Conservation (phyloP, 768 basidiomycete species). For the Dendrothele bispora region DNA sequence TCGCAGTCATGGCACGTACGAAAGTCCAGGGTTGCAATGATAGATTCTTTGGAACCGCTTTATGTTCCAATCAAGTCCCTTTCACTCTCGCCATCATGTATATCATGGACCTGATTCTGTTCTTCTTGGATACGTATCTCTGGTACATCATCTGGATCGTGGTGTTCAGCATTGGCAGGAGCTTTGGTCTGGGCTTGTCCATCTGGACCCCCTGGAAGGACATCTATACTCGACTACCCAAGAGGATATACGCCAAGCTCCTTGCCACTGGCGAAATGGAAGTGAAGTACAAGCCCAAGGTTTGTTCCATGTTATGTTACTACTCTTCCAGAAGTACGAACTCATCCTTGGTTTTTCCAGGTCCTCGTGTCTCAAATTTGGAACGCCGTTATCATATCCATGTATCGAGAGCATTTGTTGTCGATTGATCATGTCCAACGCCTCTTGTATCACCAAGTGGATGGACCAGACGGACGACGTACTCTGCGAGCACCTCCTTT, state of each 20-base stretch:
- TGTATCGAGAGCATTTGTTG: slow-evolving; percentile 98
- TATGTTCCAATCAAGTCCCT: slow-evolving; percentile 91
- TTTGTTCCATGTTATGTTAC: slow-evolving; percentile 19
- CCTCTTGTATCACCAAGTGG: slow-evolving; percentile 95
- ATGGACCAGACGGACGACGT: slow-evolving; percentile 83
- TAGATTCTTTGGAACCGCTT: slow-evolving; percentile 70
- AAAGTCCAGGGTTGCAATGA: slow-evolving; percentile 90
- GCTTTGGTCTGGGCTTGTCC: slow-evolving; percentile 89
- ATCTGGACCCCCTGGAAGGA: slow-evolving; percentile 99
- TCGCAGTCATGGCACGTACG: slow-evolving; percentile 95
- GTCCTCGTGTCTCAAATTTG: slow-evolving; percentile 98
- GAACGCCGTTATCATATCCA: slow-evolving; percentile 99
- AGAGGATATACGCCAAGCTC: slow-evolving; percentile 97
- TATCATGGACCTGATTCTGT: slow-evolving; percentile 94
- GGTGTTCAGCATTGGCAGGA: slow-evolving; percentile 87
- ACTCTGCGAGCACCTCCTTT: slow-evolving; percentile 96
- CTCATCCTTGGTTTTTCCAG: slow-evolving; percentile 24
- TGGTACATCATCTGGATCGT: slow-evolving; percentile 99
- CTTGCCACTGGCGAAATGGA: slow-evolving; percentile 98
- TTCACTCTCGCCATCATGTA: slow-evolving; percentile 99
- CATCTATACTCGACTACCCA: slow-evolving; percentile 92
- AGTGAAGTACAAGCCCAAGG: slow-evolving; percentile 99
- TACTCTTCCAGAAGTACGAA: neutral
- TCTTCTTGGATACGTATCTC: slow-evolving; percentile 99
- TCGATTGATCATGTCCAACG: slow-evolving; percentile 99